Percentiles rank a stretch among this genome's conserved stretches.
These are phyloP conservation scores for Solanum tarijense DNA, from an alignment of 257 asterid species.

Conservation along the genomic window DNA sequence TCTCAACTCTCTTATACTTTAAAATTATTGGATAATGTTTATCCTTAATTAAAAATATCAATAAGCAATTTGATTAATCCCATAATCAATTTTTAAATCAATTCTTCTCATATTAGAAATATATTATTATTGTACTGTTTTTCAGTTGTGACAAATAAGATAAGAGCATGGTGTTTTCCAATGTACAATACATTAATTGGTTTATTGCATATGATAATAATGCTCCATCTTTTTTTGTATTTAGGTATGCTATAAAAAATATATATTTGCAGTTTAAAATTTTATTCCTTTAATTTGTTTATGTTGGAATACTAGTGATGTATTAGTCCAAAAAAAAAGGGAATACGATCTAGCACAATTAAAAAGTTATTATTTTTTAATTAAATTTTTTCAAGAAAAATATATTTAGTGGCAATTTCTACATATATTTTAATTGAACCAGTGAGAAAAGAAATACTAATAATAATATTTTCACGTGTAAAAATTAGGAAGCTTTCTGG, in stretches of 20 bases:
- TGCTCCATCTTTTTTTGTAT: neutral
- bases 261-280: neutral
- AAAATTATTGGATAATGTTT: neutral
- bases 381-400: too few relatives aligned
- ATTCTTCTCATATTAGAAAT: neutral
- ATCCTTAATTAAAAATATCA: neutral
- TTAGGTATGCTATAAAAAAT: neutral
- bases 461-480: too few relatives aligned
- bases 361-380: too few relatives aligned
- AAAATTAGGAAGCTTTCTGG: too few relatives aligned
- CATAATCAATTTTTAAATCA: neutral
- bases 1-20: constrained; percentile 3
- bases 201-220: neutral
- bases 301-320: neutral
- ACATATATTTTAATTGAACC: too few relatives aligned
- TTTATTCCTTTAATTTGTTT: neutral
- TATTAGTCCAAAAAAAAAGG: too few relatives aligned
- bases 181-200: neutral
- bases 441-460: too few relatives aligned
- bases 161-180: neutral
- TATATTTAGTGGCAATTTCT: neutral
- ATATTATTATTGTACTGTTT: neutral
- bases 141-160: neutral
- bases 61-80: neutral
- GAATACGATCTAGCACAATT: too few relatives aligned